Percentiles rank a stretch among this genome's conserved stretches.
Evolutionary conservation across 768 basidiomycete species (phyloP).

Genomic region (Dentipellis sp.): DNA sequence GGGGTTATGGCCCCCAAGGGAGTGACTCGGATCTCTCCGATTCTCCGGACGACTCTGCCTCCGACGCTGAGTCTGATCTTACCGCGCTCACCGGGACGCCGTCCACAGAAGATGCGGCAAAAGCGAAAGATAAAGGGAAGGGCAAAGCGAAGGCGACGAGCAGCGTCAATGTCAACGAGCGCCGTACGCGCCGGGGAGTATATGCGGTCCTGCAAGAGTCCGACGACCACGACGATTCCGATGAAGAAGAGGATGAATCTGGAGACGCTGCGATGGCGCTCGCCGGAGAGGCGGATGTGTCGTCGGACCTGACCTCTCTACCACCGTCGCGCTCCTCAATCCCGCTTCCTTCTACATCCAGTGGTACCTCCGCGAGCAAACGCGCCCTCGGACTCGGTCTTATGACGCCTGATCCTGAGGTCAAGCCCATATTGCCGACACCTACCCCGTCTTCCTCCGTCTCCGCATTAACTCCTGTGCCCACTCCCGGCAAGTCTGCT

Average conservation of each 20-base stretch:
- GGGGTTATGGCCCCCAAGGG: slow-evolving; percentile 58
- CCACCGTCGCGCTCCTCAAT: slow-evolving; percentile 25
- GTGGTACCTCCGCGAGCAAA: neutral
- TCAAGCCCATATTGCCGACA: slow-evolving; percentile 3
- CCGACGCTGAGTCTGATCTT: slow-evolving; percentile 13
- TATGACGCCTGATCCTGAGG: slow-evolving; percentile 21
- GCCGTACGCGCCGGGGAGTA: slow-evolving; percentile 73
- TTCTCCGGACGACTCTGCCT: slow-evolving; percentile 5
- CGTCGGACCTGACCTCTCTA: slow-evolving; percentile 42
- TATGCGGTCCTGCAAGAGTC: slow-evolving; percentile 63
- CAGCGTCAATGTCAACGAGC: slow-evolving; percentile 61
- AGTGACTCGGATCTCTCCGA: slow-evolving; percentile 41
- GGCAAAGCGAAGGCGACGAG: slow-evolving; percentile 23
- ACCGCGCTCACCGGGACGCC: neutral
- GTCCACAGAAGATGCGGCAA: neutral
- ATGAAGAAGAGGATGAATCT: neutral
- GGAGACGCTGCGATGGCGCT: neutral
- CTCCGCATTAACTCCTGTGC: neutral
- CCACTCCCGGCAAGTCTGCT: neutral
- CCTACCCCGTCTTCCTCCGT: neutral
- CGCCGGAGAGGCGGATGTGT: slow-evolving; percentile 13
- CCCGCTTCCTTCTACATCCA: neutral
- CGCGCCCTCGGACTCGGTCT: slow-evolving; percentile 16
- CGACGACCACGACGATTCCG: slow-evolving; percentile 28
- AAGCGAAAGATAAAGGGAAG: neutral